Evolutionary conservation across 306 rosid species (phyloP).

Genomic region (Inga oerstediana): DNA sequence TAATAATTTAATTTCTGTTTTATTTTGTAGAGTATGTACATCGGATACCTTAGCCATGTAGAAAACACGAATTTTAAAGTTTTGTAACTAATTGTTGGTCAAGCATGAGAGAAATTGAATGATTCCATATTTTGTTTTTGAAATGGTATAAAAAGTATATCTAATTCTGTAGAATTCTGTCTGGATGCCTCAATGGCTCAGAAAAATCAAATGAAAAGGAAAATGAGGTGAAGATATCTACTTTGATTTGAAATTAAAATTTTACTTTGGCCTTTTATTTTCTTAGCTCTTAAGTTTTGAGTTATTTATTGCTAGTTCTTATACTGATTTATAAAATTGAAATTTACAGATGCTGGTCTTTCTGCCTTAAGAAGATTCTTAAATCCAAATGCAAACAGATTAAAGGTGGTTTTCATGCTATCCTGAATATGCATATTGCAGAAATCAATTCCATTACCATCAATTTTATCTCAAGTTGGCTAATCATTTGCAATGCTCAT

Average conservation of each 20-base stretch:
- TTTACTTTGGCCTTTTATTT: background rate
- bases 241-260: background rate
- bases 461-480: slow-evolving; percentile 33
- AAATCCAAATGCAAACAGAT: slow-evolving; percentile 57
- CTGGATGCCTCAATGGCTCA: slow-evolving; percentile 1
- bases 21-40: background rate
- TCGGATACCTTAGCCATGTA: background rate
- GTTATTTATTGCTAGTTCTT: slow-evolving; percentile 2
- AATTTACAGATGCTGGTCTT: slow-evolving; percentile 86
- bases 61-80: background rate
- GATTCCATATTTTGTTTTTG: background rate
- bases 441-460: slow-evolving; percentile 22
- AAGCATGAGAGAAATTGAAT: background rate
- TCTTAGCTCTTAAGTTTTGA: slow-evolving; percentile 10
- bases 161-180: background rate
- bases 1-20: background rate
- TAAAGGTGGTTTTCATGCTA: slow-evolving; percentile 66
- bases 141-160: background rate
- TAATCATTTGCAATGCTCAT: slow-evolving; percentile 57
- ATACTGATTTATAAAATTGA: slow-evolving; percentile 35
- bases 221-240: background rate
- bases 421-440: slow-evolving; percentile 25
- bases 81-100: background rate
- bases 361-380: slow-evolving; percentile 88
- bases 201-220: background rate